Evolutionary conservation across 2,329 filamentous ascomycete genomes (phyloP).

Genomic region (Trichophyton rubrum): DNA sequence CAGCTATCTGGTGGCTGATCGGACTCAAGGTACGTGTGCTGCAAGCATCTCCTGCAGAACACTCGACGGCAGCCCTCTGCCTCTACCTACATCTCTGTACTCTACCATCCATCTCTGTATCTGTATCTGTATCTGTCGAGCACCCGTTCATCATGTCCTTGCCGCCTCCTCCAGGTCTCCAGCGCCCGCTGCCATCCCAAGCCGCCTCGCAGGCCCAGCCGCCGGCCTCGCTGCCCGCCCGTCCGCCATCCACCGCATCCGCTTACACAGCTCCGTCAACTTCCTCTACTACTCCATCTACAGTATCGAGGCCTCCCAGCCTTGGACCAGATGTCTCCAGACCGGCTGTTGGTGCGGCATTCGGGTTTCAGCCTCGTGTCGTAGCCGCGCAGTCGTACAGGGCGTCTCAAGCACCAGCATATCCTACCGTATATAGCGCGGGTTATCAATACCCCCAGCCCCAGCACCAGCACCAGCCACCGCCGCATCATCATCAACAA

Average conservation of each 20-base stretch:
- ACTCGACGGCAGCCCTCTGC: neutral
- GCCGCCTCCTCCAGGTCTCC: constrained; percentile 69
- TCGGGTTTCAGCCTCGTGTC: constrained; percentile 47
- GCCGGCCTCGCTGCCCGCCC: constrained; percentile 58
- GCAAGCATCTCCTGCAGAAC: neutral
- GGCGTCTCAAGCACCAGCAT: constrained; percentile 12
- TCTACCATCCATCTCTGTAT: neutral
- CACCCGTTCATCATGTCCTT: constrained; percentile 59
- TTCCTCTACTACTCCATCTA: constrained; percentile 12
- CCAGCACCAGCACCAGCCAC: too few relatives aligned
- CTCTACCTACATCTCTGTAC: constrained; percentile 7
- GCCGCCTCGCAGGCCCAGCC: constrained; percentile 30
- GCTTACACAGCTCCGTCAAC: constrained; percentile 21
- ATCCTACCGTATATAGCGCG: constrained; percentile 25
- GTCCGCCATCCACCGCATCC: constrained; percentile 51
- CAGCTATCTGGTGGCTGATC: too few relatives aligned
- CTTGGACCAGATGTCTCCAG: constrained; percentile 30
- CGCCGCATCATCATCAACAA: constrained; percentile 33
- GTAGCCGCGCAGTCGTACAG: constrained; percentile 29
- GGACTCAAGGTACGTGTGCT: constrained; percentile 1
- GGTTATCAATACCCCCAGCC: constrained; percentile 27
- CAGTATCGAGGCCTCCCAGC: constrained; percentile 15
- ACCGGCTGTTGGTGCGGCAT: constrained; percentile 18
- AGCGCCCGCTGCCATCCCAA: constrained; percentile 26
- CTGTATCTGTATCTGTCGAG: constrained; percentile 16